Base-by-base conservation (phyloP, 2,329 filamentous ascomycete species). In the Mycosphaerella arachidis region DNA sequence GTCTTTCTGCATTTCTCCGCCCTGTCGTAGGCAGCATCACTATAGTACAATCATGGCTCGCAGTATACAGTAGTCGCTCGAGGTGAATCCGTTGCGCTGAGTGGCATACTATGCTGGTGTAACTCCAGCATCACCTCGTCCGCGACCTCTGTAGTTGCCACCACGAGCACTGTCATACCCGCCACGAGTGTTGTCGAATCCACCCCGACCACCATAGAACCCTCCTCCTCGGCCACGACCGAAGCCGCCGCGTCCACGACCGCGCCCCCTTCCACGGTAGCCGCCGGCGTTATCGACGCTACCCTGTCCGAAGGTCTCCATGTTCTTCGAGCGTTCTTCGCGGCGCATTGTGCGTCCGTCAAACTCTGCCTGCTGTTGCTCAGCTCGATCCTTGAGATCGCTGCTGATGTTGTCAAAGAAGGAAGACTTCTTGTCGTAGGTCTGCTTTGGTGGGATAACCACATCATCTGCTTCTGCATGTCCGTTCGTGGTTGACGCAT, bases 371-470 rank as follows among this genome's bases (percentile, higher is more conserved):
- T 82, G 83, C 46, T 80, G 73, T 33, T 75, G 81, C 53, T 71
- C 64, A 55, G 90, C 86, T 48, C 94, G 86, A 66, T 99, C 94
- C 75, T 90, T 95, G 63, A 90, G 84, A 73, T 99, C 94, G 66
- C 91, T 96, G 0, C 91, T 96, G 65, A 99, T 97, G 75, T 99
- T 97, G 77, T 99, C 94, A 72, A 99, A 99, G 81, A 99, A 99
- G 1, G 91, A 96, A 3, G 80, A 86, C 5, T 87, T 83, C 77
- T 92, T 96, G 79, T 97, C 93, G 78, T 99, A 99, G 0, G 75
- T 71, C 57, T 67, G 66, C 8, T 64, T 59, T 6, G 79, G 81
- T 12, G 79, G 77, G 13, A 80, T 76, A 1, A 81, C 75, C 13
- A 76, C 73, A 1, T 81, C 74, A 40, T 80, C 58, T 27, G 62